These are phyloP conservation scores for Danielia oregonensis DNA, from an alignment of 805 yeast genomes.

Conservation along the genomic window DNA sequence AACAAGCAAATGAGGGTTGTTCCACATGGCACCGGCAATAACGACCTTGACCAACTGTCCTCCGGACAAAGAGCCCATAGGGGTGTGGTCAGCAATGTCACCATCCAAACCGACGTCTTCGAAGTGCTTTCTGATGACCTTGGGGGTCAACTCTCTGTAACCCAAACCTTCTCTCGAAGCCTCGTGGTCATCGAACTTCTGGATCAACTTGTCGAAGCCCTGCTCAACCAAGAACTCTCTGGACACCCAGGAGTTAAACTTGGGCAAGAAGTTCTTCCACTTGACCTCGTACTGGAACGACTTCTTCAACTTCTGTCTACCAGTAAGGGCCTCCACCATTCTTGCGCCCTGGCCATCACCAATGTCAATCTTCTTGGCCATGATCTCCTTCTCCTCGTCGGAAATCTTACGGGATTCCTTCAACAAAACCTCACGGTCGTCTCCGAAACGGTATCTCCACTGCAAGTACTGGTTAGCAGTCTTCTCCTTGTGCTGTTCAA, in stretches of 20 bases:
- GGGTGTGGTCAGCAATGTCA: slow-evolving; percentile 97
- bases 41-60: slow-evolving; percentile 98
- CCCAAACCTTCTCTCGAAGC: slow-evolving; percentile 49
- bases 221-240: slow-evolving; percentile 70
- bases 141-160: slow-evolving; percentile 65
- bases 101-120: slow-evolving; percentile 97
- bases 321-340: slow-evolving; percentile 89
- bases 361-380: slow-evolving; percentile 74
- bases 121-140: slow-evolving; percentile 91
- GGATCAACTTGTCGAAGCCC: slow-evolving; percentile 41
- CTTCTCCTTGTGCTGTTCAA: slow-evolving; percentile 94
- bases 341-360: slow-evolving; percentile 88
- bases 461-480: slow-evolving; percentile 97
- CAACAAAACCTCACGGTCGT: slow-evolving; percentile 92
- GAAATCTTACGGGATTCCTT: slow-evolving; percentile 86
- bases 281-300: slow-evolving; percentile 95
- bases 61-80: slow-evolving; percentile 93
- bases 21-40: slow-evolving; percentile 99
- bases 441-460: slow-evolving; percentile 98
- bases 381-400: slow-evolving; percentile 66
- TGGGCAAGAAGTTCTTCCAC: slow-evolving; percentile 91
- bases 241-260: slow-evolving; percentile 90
- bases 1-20: slow-evolving; percentile 94
- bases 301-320: slow-evolving; percentile 95
- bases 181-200: slow-evolving; percentile 45